A percentile compares a stretch with the other conserved stretches of the same genome.
phyloP scores from a whole-genome alignment of 306 rosid species.

The Rubus parviflorus region DNA sequence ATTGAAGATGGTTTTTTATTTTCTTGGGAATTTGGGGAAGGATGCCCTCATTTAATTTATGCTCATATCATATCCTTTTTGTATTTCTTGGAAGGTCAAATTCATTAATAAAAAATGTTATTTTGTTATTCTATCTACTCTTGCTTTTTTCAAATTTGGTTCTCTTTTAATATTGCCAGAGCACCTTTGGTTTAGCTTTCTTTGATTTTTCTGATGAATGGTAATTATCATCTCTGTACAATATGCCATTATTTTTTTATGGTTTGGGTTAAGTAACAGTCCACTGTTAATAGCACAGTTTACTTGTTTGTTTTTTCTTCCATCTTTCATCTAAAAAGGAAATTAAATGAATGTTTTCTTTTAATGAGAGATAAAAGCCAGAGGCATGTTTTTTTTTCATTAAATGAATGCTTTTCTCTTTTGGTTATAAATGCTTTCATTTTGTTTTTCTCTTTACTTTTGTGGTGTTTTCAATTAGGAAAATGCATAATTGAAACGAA shows the following conservation, averaged over 20 bases:
- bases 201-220: conserved; percentile 13
- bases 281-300: too few relatives aligned
- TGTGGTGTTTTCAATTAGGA: too few relatives aligned
- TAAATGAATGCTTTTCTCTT: too few relatives aligned
- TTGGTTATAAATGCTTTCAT: too few relatives aligned
- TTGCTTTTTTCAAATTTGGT: conserved; percentile 16
- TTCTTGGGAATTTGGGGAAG: not conserved
- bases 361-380: too few relatives aligned
- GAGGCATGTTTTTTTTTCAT: too few relatives aligned
- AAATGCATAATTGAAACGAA: too few relatives aligned
- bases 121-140: conserved; percentile 2
- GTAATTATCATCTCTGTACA: not conserved
- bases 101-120: not conserved
- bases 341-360: too few relatives aligned
- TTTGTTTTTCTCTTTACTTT: too few relatives aligned
- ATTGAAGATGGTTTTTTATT: not conserved
- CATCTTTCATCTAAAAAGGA: too few relatives aligned
- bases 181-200: not conserved
- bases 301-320: too few relatives aligned
- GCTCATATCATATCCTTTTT: not conserved
- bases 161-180: not conserved
- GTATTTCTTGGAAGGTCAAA: not conserved
- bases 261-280: too few relatives aligned
- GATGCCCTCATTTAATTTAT: not conserved
- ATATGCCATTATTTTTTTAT: not conserved